phyloP scores from a whole-genome alignment of 2,329 filamentous ascomycete species.

The Cordyceps cateniannulata region DNA sequence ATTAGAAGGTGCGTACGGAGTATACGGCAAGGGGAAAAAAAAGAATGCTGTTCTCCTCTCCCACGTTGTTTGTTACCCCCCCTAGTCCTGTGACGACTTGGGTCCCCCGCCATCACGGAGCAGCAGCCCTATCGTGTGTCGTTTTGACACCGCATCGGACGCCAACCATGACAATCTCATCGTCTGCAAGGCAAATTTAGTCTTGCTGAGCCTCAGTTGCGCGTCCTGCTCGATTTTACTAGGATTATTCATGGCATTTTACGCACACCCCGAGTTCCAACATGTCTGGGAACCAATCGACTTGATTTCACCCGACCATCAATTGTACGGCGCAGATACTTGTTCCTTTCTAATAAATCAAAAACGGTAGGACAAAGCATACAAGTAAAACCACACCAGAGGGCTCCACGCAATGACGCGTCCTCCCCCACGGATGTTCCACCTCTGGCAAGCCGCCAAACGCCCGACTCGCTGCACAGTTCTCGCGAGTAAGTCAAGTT shows the following conservation, averaged over 20 bases:
- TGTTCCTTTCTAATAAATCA: neutral
- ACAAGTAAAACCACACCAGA: neutral
- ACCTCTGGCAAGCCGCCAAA: slow-evolving; percentile 3
- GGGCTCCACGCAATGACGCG: slow-evolving; percentile 11
- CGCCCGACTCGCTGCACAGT: neutral
- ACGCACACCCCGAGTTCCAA: neutral
- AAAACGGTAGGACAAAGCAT: neutral
- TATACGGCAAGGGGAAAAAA: neutral
- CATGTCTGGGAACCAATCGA: neutral
- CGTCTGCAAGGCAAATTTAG: neutral
- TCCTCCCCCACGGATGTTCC: neutral
- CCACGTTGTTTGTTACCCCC: neutral
- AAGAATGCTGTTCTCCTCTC: neutral
- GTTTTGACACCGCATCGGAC: neutral
- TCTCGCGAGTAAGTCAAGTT: neutral
- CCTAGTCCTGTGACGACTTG: neutral
- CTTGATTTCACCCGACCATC: no score
- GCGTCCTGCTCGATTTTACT: neutral
- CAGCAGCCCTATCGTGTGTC: neutral
- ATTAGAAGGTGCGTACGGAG: neutral
- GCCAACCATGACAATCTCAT: neutral
- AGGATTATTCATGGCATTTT: neutral
- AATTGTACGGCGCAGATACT: no score
- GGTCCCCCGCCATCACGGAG: neutral
- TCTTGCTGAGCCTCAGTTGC: neutral